Percentiles rank a stretch among this genome's conserved stretches.
phyloP scores from a whole-genome alignment of 176 grass and related monocot species.

The Carex scoparia region DNA sequence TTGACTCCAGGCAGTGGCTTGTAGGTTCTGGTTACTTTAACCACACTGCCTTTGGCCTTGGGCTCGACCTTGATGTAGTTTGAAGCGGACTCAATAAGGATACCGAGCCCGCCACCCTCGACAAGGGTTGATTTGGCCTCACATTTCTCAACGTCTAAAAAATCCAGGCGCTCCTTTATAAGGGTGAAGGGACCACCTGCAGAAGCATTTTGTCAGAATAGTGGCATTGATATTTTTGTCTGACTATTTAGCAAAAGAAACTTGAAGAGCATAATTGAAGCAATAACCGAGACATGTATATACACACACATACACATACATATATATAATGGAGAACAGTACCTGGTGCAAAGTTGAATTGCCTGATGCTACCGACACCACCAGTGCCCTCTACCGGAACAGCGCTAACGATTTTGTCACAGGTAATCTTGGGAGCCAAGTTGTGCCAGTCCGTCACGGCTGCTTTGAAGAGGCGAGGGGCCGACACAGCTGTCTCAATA shows the following conservation, averaged over 20 bases:
- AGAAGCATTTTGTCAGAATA: not conserved
- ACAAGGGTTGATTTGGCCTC: slow-evolving; percentile 51
- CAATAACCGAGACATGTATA: no score
- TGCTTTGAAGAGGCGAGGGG: slow-evolving; percentile 57
- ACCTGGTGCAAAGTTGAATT: slow-evolving; percentile 82
- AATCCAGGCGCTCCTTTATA: slow-evolving; percentile 63
- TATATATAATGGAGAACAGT: not conserved
- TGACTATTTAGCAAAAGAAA: not conserved
- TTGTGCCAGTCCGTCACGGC: slow-evolving; percentile 68
- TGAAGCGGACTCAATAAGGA: slow-evolving; percentile 30
- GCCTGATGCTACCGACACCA: slow-evolving; percentile 44
- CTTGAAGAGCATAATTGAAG: not conserved
- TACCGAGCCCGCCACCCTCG: slow-evolving; percentile 59
- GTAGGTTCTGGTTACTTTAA: slow-evolving; percentile 39
- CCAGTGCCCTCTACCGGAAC: slow-evolving; percentile 39
- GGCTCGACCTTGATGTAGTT: slow-evolving; percentile 64
- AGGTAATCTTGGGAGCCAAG: slow-evolving; percentile 46
- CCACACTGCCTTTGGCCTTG: slow-evolving; percentile 37
- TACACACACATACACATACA: no score
- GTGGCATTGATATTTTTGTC: no score
- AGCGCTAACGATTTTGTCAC: slow-evolving; percentile 45
- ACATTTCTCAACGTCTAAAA: slow-evolving; percentile 40
- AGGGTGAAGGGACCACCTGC: slow-evolving; percentile 44
- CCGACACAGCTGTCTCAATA: slow-evolving; percentile 40
- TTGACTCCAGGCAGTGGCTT: slow-evolving; percentile 44